Base-by-base conservation (phyloP, 108 stramenopile genomes). In the Tribonema minus region DNA sequence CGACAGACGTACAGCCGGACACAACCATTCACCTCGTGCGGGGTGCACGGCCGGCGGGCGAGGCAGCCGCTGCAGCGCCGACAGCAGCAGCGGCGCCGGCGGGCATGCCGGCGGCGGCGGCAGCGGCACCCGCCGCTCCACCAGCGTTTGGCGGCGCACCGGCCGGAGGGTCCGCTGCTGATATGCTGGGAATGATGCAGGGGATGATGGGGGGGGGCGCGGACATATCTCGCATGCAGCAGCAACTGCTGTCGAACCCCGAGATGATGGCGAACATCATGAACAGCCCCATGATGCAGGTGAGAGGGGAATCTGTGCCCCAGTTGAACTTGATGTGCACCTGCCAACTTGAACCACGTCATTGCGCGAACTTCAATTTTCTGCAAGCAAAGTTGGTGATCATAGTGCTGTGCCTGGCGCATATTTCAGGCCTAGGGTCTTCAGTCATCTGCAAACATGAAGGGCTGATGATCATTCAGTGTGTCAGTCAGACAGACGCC, bases 261-360 rank as follows among this genome's bases (percentile, higher is more conserved):
- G 84, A 85, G 59, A 76, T 85, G 81, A 85, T 85, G 84, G 64
- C 76, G 1, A 80, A 80, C 71, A 76, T 85, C 40, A 82, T 85
- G 84, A 78, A 82, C 41, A 80, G 77, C 25, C 84, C 84, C 0
- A 80, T 85, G 75, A 85, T 85, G 79, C 68, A 73, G 72, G 72
- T 73, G 67, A 3, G 67, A 6, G 0, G 1, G 28, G 2, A 5
- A 12, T n/a, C n/a, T n/a, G n/a, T n/a, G n/a, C n/a, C n/a, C n/a
- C n/a, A n/a, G n/a, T n/a, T n/a, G n/a, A n/a, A n/a, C n/a, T n/a
- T n/a, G n/a, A n/a, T n/a, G n/a, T n/a, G n/a, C n/a, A n/a, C n/a
- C n/a, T n/a, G n/a, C n/a, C n/a, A n/a, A n/a, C n/a, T n/a, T n/a
- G n/a, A n/a, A n/a, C n/a, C n/a, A n/a, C n/a, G n/a, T n/a, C n/a